These are phyloP conservation scores for Stachybotrys echinatus DNA, from an alignment of 2,329 filamentous ascomycete genomes.

Conservation along the genomic window DNA sequence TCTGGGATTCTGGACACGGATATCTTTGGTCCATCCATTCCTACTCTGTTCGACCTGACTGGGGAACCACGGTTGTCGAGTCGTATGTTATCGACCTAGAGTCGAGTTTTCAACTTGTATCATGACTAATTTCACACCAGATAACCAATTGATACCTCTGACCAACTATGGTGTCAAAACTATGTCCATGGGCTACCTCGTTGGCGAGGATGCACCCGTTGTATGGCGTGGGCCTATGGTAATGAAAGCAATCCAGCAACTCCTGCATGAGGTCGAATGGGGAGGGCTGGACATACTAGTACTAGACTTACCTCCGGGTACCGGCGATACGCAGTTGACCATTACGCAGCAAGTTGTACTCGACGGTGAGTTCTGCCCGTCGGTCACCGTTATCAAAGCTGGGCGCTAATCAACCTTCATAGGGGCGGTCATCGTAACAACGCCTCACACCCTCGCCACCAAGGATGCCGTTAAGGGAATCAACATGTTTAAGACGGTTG, in stretches of 20 bases:
- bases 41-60: constrained; percentile 77
- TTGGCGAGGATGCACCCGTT: constrained; percentile 73
- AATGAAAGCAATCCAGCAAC: constrained; percentile 92
- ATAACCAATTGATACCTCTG: constrained; percentile 78
- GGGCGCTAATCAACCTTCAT: neutral
- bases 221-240: constrained; percentile 98
- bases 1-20: constrained; percentile 91
- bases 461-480: constrained; percentile 90
- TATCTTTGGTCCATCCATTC: constrained; percentile 93
- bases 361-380: constrained; percentile 59
- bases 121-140: constrained; percentile 29
- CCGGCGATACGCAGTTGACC: constrained; percentile 93
- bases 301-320: constrained; percentile 87
- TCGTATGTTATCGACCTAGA: constrained; percentile 42
- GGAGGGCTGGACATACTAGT: constrained; percentile 82
- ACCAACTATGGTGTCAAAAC: constrained; percentile 95
- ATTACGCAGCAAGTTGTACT: constrained; percentile 92
- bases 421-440: constrained; percentile 84
- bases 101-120: neutral
- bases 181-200: constrained; percentile 97
- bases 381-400: neutral
- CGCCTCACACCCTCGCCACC: constrained; percentile 86
- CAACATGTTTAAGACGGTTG: constrained; percentile 84
- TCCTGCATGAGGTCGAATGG: constrained; percentile 95
- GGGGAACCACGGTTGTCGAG: constrained; percentile 72